A percentile compares a stretch with the other conserved stretches of the same genome.
phyloP scores from a whole-genome alignment of 768 basidiomycete genomes.

The Pleurotus pulmonarius region DNA sequence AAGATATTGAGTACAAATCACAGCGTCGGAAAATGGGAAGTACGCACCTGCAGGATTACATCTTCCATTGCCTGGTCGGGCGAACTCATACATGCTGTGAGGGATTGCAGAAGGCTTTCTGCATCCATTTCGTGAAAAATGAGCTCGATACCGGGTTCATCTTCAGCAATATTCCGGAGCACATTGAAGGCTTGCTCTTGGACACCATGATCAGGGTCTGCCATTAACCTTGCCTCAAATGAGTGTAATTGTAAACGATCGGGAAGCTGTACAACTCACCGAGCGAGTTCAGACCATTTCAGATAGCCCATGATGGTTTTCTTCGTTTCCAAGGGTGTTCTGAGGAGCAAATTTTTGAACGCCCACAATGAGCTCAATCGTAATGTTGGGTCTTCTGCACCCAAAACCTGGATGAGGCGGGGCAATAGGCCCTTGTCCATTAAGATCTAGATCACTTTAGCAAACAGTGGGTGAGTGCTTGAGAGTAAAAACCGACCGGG shows the following conservation, averaged over 20 bases:
- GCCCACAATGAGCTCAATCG: conserved; percentile 81
- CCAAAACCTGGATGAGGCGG: conserved; percentile 57
- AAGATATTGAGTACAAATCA: conserved; percentile 4
- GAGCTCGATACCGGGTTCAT: conserved; percentile 60
- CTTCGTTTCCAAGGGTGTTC: conserved; percentile 59
- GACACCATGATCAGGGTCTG: conserved; percentile 48
- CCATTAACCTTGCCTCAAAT: conserved; percentile 40
- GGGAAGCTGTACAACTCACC: conserved; percentile 34
- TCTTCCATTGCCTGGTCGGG: conserved; percentile 35
- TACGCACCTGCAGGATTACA: conserved; percentile 46
- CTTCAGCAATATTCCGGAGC: conserved; percentile 62
- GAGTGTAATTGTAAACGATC: not conserved
- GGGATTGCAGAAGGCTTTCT: conserved; percentile 37
- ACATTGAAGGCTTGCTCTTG: conserved; percentile 73
- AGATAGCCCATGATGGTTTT: conserved; percentile 62
- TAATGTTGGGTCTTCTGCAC: conserved; percentile 50
- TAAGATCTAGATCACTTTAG: conserved; percentile 43
- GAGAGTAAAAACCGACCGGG: conserved; percentile 40
- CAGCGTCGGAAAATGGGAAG: not conserved
- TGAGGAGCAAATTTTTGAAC: conserved; percentile 76
- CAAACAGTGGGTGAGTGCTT: conserved; percentile 1
- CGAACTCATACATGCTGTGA: conserved; percentile 48
- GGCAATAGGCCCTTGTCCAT: conserved; percentile 66
- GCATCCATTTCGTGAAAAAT: conserved; percentile 52
- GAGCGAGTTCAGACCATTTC: conserved; percentile 57